Conservation (phyloP, 305 asterid genomes). For the Fraxinus angustifolia region DNA sequence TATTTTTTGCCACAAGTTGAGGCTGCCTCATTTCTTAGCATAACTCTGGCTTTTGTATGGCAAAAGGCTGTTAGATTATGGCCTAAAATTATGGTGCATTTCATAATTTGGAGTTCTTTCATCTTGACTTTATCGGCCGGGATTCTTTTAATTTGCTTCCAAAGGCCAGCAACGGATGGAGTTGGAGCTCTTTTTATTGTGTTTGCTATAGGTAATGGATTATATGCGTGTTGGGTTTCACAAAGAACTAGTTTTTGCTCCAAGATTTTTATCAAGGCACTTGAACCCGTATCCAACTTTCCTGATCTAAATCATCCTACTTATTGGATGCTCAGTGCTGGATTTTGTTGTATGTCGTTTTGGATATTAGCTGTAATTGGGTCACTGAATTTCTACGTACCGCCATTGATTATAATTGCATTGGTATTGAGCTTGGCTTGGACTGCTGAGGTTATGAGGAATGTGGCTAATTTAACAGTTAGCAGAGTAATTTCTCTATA, state of each 20-base stretch:
- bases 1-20: slow-evolving; percentile 82
- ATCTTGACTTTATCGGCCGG: slow-evolving; percentile 63
- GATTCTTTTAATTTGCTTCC: slow-evolving; percentile 76
- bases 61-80: slow-evolving; percentile 75
- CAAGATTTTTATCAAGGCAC: slow-evolving; percentile 56
- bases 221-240: slow-evolving; percentile 91
- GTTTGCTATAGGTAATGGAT: slow-evolving; percentile 74
- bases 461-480: slow-evolving; percentile 77
- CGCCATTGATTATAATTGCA: slow-evolving; percentile 55
- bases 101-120: slow-evolving; percentile 84
- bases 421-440: slow-evolving; percentile 72
- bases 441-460: slow-evolving; percentile 93
- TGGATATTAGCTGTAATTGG: slow-evolving; percentile 88
- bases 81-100: slow-evolving; percentile 83
- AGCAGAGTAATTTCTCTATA: slow-evolving; percentile 82
- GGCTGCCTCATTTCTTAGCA: slow-evolving; percentile 75
- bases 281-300: slow-evolving; percentile 75
- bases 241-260: slow-evolving; percentile 73
- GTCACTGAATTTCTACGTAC: slow-evolving; percentile 66
- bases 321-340: slow-evolving; percentile 72
- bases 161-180: slow-evolving; percentile 73
- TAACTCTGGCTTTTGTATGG: slow-evolving; percentile 76
- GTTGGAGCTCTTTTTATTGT: slow-evolving; percentile 56
- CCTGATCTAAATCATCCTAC: slow-evolving; percentile 70
- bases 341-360: slow-evolving; percentile 82